Evolutionary conservation across 2,329 filamentous ascomycete species (phyloP), one percentile per base, ranked within the genome.

Genomic region (Claviceps sp.): DNA sequence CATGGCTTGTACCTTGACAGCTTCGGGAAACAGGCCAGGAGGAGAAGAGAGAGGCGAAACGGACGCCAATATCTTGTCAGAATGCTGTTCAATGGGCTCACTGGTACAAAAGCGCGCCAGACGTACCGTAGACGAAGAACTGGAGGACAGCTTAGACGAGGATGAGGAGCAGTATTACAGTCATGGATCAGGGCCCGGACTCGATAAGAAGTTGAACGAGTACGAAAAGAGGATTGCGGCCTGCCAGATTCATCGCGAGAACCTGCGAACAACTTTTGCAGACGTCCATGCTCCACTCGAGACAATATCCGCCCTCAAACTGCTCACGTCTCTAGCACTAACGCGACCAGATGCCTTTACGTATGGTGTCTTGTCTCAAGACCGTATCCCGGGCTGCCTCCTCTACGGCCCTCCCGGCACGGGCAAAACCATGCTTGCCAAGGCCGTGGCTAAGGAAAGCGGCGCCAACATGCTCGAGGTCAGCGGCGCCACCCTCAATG

Each of bases 341-440:
- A 75, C 88, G 49, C 82, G 91, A 0, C 93, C 93, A 0, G 90
- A 97, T 56, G 91, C 90, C n/a, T 98, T 97, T 68, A 84, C 83
- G 11, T 98, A 98, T 59, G 93, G 93, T 67, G 88, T 98, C 4
- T 77, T 98, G 13, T 86, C 89, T 2, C 88, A 83, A 0, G 90
- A 97, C 63, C 86, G 88, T 60, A 94, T 98, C 48, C 87, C 90
- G 0, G 93, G 93, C 14, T 82, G 93, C 47, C 78, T 95, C 1
- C 73, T 95, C 0, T 95, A 95, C 60, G 90, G 89, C 0, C 89
- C 89, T 8, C 90, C 89, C 0, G 89, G 89, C 30, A 89, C 82
- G 2, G 83, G 83, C 54, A 86, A 86, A 65, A 86, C 83, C 1
- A 70, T 86, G 44, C 72, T 86, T 7, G 83, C 82, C 44, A 84